Base-by-base conservation (phyloP, 768 basidiomycete genomes). In the Lanmaoa rubissima region DNA sequence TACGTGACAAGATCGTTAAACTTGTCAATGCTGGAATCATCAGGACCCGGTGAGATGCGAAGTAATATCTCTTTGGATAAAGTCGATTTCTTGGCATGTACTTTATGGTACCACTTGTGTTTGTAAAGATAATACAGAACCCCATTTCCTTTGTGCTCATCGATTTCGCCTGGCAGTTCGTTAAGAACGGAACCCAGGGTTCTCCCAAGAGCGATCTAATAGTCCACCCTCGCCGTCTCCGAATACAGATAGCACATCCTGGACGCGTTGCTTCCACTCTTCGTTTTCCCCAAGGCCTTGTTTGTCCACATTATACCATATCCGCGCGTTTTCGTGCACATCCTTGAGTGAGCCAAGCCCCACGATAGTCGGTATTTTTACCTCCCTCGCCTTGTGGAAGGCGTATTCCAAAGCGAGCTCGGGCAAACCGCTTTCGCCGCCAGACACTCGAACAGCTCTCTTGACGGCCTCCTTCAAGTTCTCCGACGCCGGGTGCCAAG, bases 21-120 rank as follows among this genome's bases (percentile, higher is more conserved):
- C 79, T 98, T 47, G 78, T 96, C 66, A 90, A 92, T 55, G 94
- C 94, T 31, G 96, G 95, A 55, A 91, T 98, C 68, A 95, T 98
- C 77, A 85, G 82, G 75, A 94, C 94, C 32, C 79, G 90, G 65
- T 90, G 75, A 84, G 47, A 48, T 46, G 47, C 14, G 10, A 40
- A 31, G 47, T 17, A 32, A 45, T 14, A 48, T 56, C 24, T 48
- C 19, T 32, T 63, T 57, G 63, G 55, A 64, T 58, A 28, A 39
- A 38, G 56, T 59, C 42, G 35, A 60, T 53, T 60, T 65, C 48
- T 53, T 62, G 53, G 26, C 28, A 21, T 68, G 60, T 65, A 61
- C 34, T 28, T 53, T 66, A 68, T 55, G 54, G 55, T 70, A 66
- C 54, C 55, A 49, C 6, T 49, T n/a, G 60, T 57, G 48, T 21